phyloP scores from a whole-genome alignment of 2,329 filamentous ascomycete genomes.

The Emmonsiellopsis sp. region DNA sequence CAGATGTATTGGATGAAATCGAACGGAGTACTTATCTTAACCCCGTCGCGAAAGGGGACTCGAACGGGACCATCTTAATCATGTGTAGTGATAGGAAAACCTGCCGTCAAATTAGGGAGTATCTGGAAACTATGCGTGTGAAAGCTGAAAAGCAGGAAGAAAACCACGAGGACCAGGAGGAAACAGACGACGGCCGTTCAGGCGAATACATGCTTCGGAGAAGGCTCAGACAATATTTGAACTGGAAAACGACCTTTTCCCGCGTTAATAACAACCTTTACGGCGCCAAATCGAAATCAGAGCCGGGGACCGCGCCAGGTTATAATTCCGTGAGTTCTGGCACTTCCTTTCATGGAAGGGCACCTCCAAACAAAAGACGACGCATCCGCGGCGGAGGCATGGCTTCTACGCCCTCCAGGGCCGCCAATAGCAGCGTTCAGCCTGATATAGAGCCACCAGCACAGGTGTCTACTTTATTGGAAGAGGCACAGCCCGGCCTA shows the following conservation, averaged over 20 bases:
- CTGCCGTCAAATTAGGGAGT: constrained; percentile 81
- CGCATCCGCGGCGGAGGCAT: constrained; percentile 62
- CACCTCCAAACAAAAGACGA: constrained; percentile 75
- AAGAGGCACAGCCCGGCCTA: constrained; percentile 72
- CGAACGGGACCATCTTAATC: constrained; percentile 83
- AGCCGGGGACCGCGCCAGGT: constrained; percentile 14
- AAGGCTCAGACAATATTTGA: constrained; percentile 74
- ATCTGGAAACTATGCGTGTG: constrained; percentile 81
- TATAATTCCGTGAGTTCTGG: constrained; percentile 13
- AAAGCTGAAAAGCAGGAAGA: constrained; percentile 31
- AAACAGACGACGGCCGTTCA: constrained; percentile 51
- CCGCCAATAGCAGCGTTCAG: constrained; percentile 63
- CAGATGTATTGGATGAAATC: constrained; percentile 89
- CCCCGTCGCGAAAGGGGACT: constrained; percentile 64
- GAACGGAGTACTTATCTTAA: constrained; percentile 84
- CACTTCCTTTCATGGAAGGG: constrained; percentile 45
- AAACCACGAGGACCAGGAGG: constrained; percentile 7
- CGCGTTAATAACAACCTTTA: constrained; percentile 57
- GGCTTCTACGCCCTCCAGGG: constrained; percentile 48
- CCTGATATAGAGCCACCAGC: constrained; percentile 67
- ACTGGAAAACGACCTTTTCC: constrained; percentile 84
- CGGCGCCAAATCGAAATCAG: constrained; percentile 17
- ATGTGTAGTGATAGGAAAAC: constrained; percentile 89
- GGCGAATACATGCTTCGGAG: constrained; percentile 83
- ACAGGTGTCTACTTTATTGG: constrained; percentile 73